A percentile compares a stretch with the other conserved stretches of the same genome.
phyloP scores from a whole-genome alignment of 257 asterid genomes.

The Penstemon barbatus region DNA sequence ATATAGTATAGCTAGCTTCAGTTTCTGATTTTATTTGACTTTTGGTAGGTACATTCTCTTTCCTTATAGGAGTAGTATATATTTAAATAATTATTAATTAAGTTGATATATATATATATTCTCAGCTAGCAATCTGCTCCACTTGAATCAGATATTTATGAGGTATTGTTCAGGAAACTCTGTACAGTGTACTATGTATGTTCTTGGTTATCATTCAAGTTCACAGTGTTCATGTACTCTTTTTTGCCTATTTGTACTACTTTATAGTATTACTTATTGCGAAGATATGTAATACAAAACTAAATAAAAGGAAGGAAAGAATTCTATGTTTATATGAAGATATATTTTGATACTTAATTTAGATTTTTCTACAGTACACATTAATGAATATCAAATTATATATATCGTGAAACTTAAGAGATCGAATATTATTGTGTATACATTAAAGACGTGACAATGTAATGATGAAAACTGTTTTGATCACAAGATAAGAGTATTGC shows the following conservation, averaged over 20 bases:
- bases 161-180: conserved; percentile 12
- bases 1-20: background rate
- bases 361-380: too few relatives aligned
- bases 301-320: too few relatives aligned
- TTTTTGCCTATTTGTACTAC: conserved; percentile 36
- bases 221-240: conserved; percentile 28
- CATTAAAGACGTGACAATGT: too few relatives aligned
- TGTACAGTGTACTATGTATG: background rate
- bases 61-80: background rate
- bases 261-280: conserved; percentile 21
- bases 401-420: too few relatives aligned
- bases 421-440: too few relatives aligned
- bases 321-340: too few relatives aligned
- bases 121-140: conserved; percentile 21
- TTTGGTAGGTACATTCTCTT: conserved; percentile 10
- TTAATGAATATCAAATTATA: too few relatives aligned
- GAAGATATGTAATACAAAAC: background rate
- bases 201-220: conserved; percentile 15
- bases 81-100: too few relatives aligned
- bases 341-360: too few relatives aligned
- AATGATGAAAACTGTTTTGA: too few relatives aligned
- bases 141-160: conserved; percentile 7
- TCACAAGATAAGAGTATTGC: too few relatives aligned
- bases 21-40: conserved; percentile 10
- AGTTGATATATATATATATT: background rate